phyloP scores from a whole-genome alignment of 2,329 filamentous ascomycete species.

The Colletotrichum australisinense region DNA sequence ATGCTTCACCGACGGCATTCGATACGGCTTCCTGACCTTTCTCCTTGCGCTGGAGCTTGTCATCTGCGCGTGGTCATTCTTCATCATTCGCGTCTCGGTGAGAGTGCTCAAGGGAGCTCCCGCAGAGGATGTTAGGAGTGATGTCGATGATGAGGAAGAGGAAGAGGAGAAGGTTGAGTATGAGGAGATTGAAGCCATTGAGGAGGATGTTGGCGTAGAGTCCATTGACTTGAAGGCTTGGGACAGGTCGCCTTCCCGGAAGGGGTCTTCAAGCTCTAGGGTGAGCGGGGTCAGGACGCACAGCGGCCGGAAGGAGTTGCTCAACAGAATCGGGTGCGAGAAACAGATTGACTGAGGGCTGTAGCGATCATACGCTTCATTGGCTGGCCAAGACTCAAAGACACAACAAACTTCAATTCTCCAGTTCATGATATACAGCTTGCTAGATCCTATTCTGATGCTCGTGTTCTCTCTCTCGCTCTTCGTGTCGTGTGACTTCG shows the following conservation, averaged over 20 bases:
- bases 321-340: slow-evolving; percentile 17
- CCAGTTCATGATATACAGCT: background rate
- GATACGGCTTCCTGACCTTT: background rate
- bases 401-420: background rate
- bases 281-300: background rate
- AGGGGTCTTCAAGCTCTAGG: background rate
- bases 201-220: slow-evolving; percentile 5
- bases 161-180: background rate
- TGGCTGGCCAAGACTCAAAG: background rate
- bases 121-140: slow-evolving; percentile 14
- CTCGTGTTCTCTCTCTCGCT: background rate
- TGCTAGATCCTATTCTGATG: background rate
- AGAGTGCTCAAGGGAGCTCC: slow-evolving; percentile 6
- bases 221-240: slow-evolving; percentile 3
- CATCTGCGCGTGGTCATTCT: slow-evolving; percentile 10
- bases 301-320: slow-evolving; percentile 1
- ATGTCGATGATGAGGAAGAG: background rate
- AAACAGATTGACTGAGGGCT: slow-evolving; percentile 11
- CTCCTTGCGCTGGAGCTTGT: slow-evolving; percentile 8
- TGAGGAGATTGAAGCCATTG: background rate
- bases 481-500: no score
- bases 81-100: background rate
- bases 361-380: background rate
- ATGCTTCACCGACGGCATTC: background rate
- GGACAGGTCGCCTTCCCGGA: background rate